Evolutionary conservation across 306 rosid species (phyloP).

Genomic region (Casuarina glauca): DNA sequence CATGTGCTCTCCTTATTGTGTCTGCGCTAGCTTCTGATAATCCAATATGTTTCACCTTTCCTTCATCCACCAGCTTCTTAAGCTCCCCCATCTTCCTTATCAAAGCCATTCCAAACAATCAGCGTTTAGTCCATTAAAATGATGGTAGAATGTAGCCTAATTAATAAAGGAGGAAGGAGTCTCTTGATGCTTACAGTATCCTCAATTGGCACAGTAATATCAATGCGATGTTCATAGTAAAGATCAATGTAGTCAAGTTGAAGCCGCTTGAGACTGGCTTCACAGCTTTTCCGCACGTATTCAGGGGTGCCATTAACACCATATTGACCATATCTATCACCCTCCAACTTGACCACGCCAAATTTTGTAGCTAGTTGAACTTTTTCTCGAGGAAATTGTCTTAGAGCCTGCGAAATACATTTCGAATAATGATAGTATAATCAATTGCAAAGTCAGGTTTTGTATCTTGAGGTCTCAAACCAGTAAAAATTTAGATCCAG

Average conservation of each 20-base stretch:
- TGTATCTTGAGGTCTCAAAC: too few relatives aligned
- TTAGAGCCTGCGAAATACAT: slow-evolving; percentile 48
- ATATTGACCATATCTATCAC: slow-evolving; percentile 10
- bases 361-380: slow-evolving; percentile 74
- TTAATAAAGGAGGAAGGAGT: not conserved
- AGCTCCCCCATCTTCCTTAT: slow-evolving; percentile 58
- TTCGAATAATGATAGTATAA: too few relatives aligned
- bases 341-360: slow-evolving; percentile 37
- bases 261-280: slow-evolving; percentile 64
- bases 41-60: slow-evolving; percentile 62
- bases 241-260: slow-evolving; percentile 52
- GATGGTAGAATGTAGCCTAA: not conserved
- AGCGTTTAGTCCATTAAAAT: too few relatives aligned
- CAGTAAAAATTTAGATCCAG: too few relatives aligned
- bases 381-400: slow-evolving; percentile 64
- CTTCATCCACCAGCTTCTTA: slow-evolving; percentile 61
- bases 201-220: slow-evolving; percentile 66
- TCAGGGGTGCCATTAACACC: slow-evolving; percentile 57
- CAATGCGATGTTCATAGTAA: slow-evolving; percentile 60
- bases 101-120: slow-evolving; percentile 3
- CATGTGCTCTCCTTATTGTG: slow-evolving; percentile 65
- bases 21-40: slow-evolving; percentile 59
- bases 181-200: slow-evolving; percentile 58
- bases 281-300: slow-evolving; percentile 60
- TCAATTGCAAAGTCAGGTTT: too few relatives aligned